Percentiles rank a stretch among this genome's conserved stretches.
Evolutionary conservation across 2,329 filamentous ascomycete genomes (phyloP).

Genomic region (Aspergillus chevalieri): DNA sequence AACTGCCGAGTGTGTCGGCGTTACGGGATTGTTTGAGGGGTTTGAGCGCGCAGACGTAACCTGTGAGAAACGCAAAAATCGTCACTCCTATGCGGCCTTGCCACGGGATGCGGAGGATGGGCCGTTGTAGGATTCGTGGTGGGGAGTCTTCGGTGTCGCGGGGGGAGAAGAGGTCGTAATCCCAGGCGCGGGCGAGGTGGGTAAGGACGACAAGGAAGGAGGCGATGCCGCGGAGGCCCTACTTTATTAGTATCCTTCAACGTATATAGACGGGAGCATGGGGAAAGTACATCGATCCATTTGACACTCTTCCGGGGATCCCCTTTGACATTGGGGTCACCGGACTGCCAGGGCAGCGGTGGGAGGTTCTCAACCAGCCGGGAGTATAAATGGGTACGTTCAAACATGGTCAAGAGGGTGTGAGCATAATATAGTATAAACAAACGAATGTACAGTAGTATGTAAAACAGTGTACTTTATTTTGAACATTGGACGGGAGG

Average conservation of each 20-base stretch:
- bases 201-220: constrained; percentile 50
- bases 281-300: constrained; percentile 53
- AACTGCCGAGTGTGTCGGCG: constrained; percentile 39
- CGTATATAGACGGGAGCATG: background rate
- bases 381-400: constrained; percentile 8
- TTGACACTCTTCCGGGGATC: constrained; percentile 43
- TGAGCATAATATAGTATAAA: background rate
- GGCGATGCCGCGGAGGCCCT: constrained; percentile 50
- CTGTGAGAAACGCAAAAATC: constrained; percentile 52
- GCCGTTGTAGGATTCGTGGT: constrained; percentile 45
- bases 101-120: constrained; percentile 51
- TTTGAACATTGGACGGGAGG: background rate
- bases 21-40: constrained; percentile 47
- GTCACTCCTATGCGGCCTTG: constrained; percentile 51
- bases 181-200: constrained; percentile 48
- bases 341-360: constrained; percentile 14
- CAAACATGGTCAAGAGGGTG: background rate
- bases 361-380: constrained; percentile 14
- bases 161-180: constrained; percentile 48
- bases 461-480: background rate
- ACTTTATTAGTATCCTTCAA: background rate
- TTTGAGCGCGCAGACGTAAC: constrained; percentile 52
- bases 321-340: constrained; percentile 21
- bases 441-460: background rate
- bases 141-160: constrained; percentile 37